phyloP scores from a whole-genome alignment of 2,329 filamentous ascomycete genomes.

The Herpotrichia juniperi region DNA sequence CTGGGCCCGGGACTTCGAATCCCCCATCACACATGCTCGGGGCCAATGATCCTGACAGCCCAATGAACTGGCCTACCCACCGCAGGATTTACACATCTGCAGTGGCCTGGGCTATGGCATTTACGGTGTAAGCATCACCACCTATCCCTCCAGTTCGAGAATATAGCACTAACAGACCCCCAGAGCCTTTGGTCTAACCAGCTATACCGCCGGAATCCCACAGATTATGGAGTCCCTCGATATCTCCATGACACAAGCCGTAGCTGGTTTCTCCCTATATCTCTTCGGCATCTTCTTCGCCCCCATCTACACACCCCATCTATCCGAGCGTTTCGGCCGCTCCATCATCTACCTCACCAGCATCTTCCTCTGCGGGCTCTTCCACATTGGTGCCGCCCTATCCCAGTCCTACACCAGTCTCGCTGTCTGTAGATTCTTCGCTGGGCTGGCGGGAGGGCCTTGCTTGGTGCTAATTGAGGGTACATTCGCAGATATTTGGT shows the following conservation, averaged over 20 bases:
- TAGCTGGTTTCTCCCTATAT: slow-evolving; percentile 64
- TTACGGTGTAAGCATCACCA: slow-evolving; percentile 18
- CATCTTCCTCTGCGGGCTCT: slow-evolving; percentile 55
- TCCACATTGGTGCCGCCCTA: slow-evolving; percentile 59
- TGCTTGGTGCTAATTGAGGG: slow-evolving; percentile 36
- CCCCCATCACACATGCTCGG: slow-evolving; percentile 17
- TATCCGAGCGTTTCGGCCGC: slow-evolving; percentile 63
- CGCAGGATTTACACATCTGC: slow-evolving; percentile 17
- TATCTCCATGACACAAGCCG: slow-evolving; percentile 58
- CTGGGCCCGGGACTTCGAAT: slow-evolving; percentile 12
- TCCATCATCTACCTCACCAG: slow-evolving; percentile 55
- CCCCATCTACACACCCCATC: slow-evolving; percentile 61
- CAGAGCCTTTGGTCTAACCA: slow-evolving; percentile 58
- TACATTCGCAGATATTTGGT: slow-evolving; percentile 42
- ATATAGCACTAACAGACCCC: not conserved
- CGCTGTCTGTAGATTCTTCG: slow-evolving; percentile 53
- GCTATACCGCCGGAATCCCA: slow-evolving; percentile 51
- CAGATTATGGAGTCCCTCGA: slow-evolving; percentile 59
- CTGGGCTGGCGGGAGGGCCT: slow-evolving; percentile 31
- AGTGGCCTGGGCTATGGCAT: slow-evolving; percentile 19
- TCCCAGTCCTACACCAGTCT: slow-evolving; percentile 56
- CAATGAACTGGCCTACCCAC: slow-evolving; percentile 24
- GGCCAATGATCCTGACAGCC: slow-evolving; percentile 21
- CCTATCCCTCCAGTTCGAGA: not conserved
- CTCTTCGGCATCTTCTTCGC: slow-evolving; percentile 65